Evolutionary conservation across 169 alveolate genomes (phyloP).

Genomic region (Toxoplasma gondii): DNA sequence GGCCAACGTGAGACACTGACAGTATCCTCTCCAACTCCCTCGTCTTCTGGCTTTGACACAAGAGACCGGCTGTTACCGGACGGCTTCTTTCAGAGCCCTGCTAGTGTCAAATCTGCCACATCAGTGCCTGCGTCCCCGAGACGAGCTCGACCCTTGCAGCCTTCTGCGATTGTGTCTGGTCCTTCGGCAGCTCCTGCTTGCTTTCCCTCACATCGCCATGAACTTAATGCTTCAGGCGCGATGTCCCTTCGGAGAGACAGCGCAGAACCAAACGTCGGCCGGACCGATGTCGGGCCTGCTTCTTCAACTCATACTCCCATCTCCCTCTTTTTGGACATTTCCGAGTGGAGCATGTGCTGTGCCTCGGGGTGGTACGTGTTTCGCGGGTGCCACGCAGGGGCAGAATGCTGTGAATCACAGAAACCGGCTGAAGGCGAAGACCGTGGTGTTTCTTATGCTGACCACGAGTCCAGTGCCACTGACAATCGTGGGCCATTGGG

Average conservation of each 20-base stretch:
- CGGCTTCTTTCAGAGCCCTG: neutral
- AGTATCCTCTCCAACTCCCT: neutral
- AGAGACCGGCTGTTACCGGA: neutral
- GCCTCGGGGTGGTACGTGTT: conserved; percentile 38
- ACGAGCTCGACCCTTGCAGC: neutral
- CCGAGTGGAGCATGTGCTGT: neutral
- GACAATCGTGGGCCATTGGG: no score
- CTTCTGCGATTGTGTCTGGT: neutral
- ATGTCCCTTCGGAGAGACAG: neutral
- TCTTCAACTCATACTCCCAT: neutral
- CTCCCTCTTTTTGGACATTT: neutral
- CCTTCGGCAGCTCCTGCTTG: neutral
- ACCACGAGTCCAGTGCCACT: no score
- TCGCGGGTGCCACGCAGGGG: conserved; percentile 26
- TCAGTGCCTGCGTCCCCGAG: neutral
- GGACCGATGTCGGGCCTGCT: neutral
- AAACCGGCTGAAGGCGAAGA: neutral
- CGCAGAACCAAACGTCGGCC: neutral
- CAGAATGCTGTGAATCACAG: neutral
- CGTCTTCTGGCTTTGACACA: neutral
- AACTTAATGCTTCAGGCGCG: neutral
- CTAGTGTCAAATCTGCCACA: neutral
- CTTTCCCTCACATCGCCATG: neutral
- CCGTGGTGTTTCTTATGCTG: no score
- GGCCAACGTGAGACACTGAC: neutral